Percentiles rank a stretch among this genome's conserved stretches.
These are phyloP conservation scores for Cronartium quercuum DNA, from an alignment of 1,284 basidiomycete genomes.

Conservation along the genomic window DNA sequence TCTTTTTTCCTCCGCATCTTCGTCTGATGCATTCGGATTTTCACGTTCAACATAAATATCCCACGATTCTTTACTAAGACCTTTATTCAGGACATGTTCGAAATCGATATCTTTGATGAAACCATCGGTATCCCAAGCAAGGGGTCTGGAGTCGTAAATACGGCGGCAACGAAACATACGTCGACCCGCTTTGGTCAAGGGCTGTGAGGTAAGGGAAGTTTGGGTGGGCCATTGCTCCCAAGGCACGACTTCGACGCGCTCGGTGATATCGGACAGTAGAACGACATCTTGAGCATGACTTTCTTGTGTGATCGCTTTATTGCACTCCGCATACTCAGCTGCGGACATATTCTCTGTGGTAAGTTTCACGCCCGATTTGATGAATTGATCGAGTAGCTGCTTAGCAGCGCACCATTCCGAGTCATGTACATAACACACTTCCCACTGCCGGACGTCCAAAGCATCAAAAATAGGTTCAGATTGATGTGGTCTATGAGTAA, in stretches of 20 bases:
- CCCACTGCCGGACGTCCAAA: not conserved
- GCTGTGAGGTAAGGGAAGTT: not conserved
- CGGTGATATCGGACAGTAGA: not conserved
- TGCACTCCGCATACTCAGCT: slow-evolving; percentile 3
- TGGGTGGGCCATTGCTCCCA: not conserved
- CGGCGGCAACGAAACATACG: not conserved
- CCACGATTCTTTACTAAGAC: not conserved
- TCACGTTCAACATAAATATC: slow-evolving; percentile 1
- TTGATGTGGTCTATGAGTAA: no score
- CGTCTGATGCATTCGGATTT: not conserved
- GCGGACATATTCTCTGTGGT: not conserved
- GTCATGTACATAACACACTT: slow-evolving; percentile 12
- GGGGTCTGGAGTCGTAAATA: slow-evolving; percentile 2
- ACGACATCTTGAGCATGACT: not conserved
- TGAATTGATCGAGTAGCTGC: not conserved
- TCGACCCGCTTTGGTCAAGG: not conserved
- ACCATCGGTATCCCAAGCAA: not conserved
- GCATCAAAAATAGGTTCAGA: no score
- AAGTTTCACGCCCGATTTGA: not conserved
- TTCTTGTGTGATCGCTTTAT: not conserved
- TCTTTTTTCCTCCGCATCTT: not conserved
- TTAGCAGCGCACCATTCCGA: slow-evolving; percentile 4
- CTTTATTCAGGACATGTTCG: not conserved
- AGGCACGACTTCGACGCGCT: slow-evolving; percentile 3
- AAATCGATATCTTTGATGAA: slow-evolving; percentile 8